A percentile compares a stretch with the other conserved stretches of the same genome.
Evolutionary conservation across 2,329 filamentous ascomycete species (phyloP).

Genomic region (Amauroascus niger): DNA sequence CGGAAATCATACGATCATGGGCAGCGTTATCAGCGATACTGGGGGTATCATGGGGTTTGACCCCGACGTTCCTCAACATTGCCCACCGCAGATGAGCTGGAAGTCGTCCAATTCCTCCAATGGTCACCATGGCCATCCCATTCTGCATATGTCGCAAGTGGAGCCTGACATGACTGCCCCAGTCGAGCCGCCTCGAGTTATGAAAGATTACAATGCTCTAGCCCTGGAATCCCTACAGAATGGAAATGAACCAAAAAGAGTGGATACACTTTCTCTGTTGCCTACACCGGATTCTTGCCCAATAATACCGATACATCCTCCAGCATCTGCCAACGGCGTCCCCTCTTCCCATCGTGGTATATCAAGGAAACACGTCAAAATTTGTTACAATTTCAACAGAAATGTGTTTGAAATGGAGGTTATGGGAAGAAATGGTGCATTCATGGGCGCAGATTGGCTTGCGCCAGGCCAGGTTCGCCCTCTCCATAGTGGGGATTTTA

Average conservation of each 20-base stretch:
- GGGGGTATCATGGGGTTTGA: conserved; percentile 47
- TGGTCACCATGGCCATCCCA: conserved; percentile 28
- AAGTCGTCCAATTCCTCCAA: conserved; percentile 43
- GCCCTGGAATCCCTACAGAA: conserved; percentile 36
- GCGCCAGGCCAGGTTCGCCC: conserved; percentile 39
- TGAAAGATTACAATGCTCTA: conserved; percentile 39
- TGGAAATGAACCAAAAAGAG: conserved; percentile 34
- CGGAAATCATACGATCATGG: conserved; percentile 36
- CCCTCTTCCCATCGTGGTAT: conserved; percentile 47
- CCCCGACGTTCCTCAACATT: conserved; percentile 34
- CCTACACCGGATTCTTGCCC: conserved; percentile 46
- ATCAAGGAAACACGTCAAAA: conserved; percentile 52
- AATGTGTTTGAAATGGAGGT: conserved; percentile 51
- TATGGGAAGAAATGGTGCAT: conserved; percentile 50
- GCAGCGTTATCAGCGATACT: conserved; percentile 46
- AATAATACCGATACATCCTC: conserved; percentile 52
- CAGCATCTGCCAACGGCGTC: conserved; percentile 38
- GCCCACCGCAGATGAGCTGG: conserved; percentile 33
- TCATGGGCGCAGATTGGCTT: conserved; percentile 45
- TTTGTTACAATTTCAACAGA: conserved; percentile 50
- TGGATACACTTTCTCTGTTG: conserved; percentile 40
- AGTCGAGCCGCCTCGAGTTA: conserved; percentile 20
- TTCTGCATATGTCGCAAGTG: conserved; percentile 17
- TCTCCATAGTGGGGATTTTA: conserved; percentile 49
- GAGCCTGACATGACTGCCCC: conserved; percentile 11